Evolutionary conservation across 345 rosid species (phyloP).

Genomic region (Trapa incisa): DNA sequence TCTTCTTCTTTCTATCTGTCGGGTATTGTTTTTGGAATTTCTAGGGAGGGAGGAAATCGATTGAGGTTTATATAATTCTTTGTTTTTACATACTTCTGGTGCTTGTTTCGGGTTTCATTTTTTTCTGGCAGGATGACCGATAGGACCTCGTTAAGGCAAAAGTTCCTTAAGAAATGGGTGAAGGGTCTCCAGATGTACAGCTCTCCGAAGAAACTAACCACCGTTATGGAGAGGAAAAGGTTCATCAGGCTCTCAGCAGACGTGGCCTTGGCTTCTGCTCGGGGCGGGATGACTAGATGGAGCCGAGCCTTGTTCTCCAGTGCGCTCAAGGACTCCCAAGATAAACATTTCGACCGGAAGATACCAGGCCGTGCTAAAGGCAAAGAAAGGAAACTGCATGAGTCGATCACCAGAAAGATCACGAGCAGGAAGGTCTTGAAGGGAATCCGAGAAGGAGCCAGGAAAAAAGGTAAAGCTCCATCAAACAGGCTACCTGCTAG

Average conservation of each 20-base stretch:
- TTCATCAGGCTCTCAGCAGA: constrained; percentile 80
- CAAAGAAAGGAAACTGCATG: neutral
- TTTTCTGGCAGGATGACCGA: constrained; percentile 27
- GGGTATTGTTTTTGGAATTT: neutral
- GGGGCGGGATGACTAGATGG: constrained; percentile 58
- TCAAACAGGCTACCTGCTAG: neutral
- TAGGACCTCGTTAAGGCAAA: constrained; percentile 38
- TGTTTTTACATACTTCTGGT: too few species aligned
- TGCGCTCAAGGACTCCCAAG: constrained; percentile 24
- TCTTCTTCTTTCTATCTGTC: too few species aligned
- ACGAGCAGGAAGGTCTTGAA: constrained; percentile 58
- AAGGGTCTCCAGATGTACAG: constrained; percentile 37
- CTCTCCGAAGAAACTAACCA: constrained; percentile 29
- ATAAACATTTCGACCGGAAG: constrained; percentile 28
- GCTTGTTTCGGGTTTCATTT: neutral
- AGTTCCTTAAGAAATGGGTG: constrained; percentile 73
- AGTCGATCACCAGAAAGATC: constrained; percentile 18
- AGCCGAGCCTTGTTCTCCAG: constrained; percentile 64
- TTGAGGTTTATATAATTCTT: neutral
- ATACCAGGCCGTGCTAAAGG: constrained; percentile 24
- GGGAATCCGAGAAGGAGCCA: constrained; percentile 19
- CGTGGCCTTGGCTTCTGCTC: constrained; percentile 69
- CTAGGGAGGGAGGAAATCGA: neutral
- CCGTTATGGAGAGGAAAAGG: constrained; percentile 47
- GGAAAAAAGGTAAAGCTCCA: constrained; percentile 9